Base-by-base conservation (phyloP, 306 rosid genomes). In the Mimosa bimucronata region DNA sequence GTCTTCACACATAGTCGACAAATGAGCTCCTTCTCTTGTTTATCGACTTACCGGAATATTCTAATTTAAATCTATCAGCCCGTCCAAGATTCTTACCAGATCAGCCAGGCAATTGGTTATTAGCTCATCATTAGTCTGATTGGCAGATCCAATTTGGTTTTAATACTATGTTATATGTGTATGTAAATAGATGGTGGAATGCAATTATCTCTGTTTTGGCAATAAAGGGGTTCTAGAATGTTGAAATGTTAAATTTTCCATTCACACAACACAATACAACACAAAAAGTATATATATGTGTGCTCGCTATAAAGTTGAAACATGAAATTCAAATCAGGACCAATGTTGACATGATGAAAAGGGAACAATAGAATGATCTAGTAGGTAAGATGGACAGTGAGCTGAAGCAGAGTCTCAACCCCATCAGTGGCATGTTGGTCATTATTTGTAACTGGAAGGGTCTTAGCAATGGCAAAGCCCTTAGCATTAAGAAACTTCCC, bases 401-500 rank as follows among this genome's bases (percentile, higher is more conserved):
- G 74, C 78, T 88, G 76, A 69, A 90, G 73, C 25, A 83, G 73
- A 75, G 92, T 83, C 66, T 86, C 89, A 12, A 81, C 29, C 2
- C 90, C 91, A 60, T 81, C 88, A 18, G 84, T 80, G 10, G 70
- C 60, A 6, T 83, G 89, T 75, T 86, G 86, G 79, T 86, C 86
- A 29, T 66, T 68, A 37, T 52, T 73, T 2, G 78, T 77, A 9
- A 79, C 81, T 2, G 80, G 88, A 29, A 62, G 75, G 2, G 89
- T 83, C 88, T 88, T 87, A 5, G 86, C 84, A n/a, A 71, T 72
- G 45, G 86, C 88, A 78, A 67, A 72, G 1, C 89, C 89, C 68
- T 62, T 81, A 26, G 97, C 87, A 62, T 88, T 87, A 23, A 83
- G 53, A 58, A 79, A 91, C 83, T 89, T 92, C 12, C 97, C 97